Evolutionary conservation across 495 filamentous ascomycete genomes (phyloP).

Genomic region (Annulohypoxylon stygium): DNA sequence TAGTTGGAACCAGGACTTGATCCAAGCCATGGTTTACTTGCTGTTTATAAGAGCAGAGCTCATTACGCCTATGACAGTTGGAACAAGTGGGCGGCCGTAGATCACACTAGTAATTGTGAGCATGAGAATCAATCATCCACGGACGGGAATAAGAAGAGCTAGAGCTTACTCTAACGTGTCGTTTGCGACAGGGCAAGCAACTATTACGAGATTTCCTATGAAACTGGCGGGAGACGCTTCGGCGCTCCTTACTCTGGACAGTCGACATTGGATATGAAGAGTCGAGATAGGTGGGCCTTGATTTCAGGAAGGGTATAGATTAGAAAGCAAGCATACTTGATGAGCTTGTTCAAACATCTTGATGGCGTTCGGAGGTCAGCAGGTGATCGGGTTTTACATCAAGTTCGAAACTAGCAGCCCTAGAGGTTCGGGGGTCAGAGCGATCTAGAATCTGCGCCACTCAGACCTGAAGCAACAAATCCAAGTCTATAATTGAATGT

Average conservation of each 20-base stretch:
- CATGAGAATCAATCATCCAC: background rate
- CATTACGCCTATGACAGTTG: constrained; percentile 45
- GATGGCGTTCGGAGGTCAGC: background rate
- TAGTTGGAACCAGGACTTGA: background rate
- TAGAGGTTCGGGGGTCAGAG: background rate
- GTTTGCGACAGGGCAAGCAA: constrained; percentile 42
- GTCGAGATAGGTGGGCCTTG: background rate
- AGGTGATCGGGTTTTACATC: background rate
- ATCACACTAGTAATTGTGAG: constrained; percentile 35
- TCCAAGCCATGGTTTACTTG: background rate
- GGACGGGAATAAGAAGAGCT: background rate
- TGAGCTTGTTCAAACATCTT: constrained; percentile 7
- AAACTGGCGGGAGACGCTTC: constrained; percentile 34
- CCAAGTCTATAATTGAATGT: background rate
- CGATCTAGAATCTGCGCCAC: background rate
- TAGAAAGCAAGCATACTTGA: background rate
- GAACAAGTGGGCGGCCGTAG: constrained; percentile 41
- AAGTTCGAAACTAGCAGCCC: background rate
- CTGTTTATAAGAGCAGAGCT: constrained; percentile 39
- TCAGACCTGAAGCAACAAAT: background rate
- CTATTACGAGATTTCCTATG: constrained; percentile 49
- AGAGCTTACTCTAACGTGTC: constrained; percentile 43
- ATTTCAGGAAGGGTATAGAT: background rate
- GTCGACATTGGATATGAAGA: background rate
- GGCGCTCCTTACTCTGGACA: constrained; percentile 9